A percentile compares a stretch with the other conserved stretches of the same genome.
Evolutionary conservation across 805 yeast genomes (phyloP).

Genomic region (Lachancea cidri): DNA sequence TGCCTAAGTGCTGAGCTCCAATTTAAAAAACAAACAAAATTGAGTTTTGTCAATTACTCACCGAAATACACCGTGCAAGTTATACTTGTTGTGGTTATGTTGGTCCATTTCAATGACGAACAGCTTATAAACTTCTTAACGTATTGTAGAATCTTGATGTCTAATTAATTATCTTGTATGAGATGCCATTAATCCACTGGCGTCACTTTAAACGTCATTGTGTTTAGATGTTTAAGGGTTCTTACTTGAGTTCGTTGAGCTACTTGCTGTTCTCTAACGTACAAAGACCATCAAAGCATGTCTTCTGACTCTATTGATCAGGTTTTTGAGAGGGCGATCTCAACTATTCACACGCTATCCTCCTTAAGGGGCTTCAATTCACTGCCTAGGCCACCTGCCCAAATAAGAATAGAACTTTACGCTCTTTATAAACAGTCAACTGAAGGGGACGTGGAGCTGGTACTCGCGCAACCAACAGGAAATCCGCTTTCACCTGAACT

Average conservation of each 20-base stretch:
- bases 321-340: conserved; percentile 76
- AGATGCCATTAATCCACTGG: too few species aligned
- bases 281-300: too few species aligned
- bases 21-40: conserved; percentile 87
- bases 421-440: conserved; percentile 88
- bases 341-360: conserved; percentile 70
- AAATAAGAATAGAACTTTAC: conserved; percentile 60
- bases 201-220: too few species aligned
- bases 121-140: conserved; percentile 23
- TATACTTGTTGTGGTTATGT: conserved; percentile 38
- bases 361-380: conserved; percentile 56
- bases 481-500: conserved; percentile 45
- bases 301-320: conserved; percentile 42
- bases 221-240: neutral
- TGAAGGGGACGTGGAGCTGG: conserved; percentile 72
- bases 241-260: neutral
- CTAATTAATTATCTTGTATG: too few species aligned
- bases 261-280: too few species aligned
- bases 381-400: conserved; percentile 73
- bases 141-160: too few species aligned
- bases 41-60: conserved; percentile 61
- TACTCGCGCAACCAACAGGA: conserved; percentile 64
- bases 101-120: conserved; percentile 68
- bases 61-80: conserved; percentile 40
- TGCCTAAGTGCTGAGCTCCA: conserved; percentile 65